Conservation (phyloP, 208 protist genomes). For the Trypanosoma grayi region DNA sequence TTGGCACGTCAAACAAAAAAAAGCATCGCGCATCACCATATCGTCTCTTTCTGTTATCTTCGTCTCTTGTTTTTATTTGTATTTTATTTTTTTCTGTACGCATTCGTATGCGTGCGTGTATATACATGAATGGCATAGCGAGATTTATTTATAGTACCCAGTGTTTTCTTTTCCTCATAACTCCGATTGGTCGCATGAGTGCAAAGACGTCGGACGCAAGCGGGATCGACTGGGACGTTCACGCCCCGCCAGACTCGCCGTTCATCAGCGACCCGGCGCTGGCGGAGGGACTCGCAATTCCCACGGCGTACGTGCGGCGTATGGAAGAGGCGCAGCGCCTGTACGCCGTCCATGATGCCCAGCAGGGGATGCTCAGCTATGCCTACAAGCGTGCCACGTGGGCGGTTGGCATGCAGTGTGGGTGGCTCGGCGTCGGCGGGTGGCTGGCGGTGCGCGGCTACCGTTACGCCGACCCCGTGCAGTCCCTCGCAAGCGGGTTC, state of each 20-base stretch:
- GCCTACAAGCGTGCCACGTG: slow-evolving; percentile 34
- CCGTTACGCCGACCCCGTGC: slow-evolving; percentile 64
- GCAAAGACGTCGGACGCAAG: background rate
- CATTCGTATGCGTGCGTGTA: background rate
- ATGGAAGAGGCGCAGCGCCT: slow-evolving; percentile 69
- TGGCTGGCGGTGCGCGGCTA: slow-evolving; percentile 68
- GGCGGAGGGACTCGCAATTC: slow-evolving; percentile 37
- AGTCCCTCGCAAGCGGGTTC: slow-evolving; percentile 58
- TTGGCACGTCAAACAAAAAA: too few relatives aligned
- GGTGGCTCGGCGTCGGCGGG: slow-evolving; percentile 54
- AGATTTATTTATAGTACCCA: too few relatives aligned
- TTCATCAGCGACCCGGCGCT: slow-evolving; percentile 50
- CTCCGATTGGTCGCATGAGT: background rate
- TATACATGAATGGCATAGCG: background rate
- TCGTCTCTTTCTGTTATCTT: too few relatives aligned
- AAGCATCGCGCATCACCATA: too few relatives aligned
- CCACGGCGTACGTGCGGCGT: slow-evolving; percentile 51
- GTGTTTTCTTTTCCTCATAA: background rate
- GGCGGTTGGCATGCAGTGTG: slow-evolving; percentile 56
- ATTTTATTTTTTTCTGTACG: background rate
- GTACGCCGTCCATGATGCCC: slow-evolving; percentile 47
- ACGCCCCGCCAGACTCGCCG: slow-evolving; percentile 44
- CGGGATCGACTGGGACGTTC: slow-evolving; percentile 11
- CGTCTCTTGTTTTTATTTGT: background rate
- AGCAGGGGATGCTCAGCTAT: slow-evolving; percentile 34